phyloP scores from a whole-genome alignment of 257 asterid species.

The Nicotiana benthamiana region DNA sequence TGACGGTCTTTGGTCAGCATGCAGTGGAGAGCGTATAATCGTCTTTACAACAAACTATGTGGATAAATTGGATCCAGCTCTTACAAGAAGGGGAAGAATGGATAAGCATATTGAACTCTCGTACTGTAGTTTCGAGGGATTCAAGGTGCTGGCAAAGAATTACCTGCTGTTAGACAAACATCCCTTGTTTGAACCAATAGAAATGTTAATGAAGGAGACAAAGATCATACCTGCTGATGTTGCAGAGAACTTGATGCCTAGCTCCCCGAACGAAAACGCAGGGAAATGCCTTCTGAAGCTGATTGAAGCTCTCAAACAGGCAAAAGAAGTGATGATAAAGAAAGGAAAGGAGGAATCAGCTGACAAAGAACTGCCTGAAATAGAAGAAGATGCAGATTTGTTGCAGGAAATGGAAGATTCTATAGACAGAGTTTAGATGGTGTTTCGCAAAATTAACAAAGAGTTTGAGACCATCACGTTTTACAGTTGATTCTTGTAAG shows the following conservation, averaged over 20 bases:
- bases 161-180: constrained; percentile 11
- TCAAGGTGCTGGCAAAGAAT: constrained; percentile 20
- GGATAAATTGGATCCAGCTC: constrained; percentile 16
- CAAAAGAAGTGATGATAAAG: not conserved
- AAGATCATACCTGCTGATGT: constrained; percentile 19
- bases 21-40: constrained; percentile 15
- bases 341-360: not conserved
- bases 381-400: not conserved
- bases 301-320: constrained; percentile 10
- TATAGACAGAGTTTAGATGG: not conserved
- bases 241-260: constrained; percentile 20
- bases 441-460: not conserved
- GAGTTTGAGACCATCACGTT: not conserved
- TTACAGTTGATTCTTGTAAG: not conserved
- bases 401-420: not conserved
- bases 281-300: constrained; percentile 11
- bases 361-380: not conserved
- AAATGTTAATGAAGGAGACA: constrained; percentile 9
- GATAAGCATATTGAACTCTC: constrained; percentile 21
- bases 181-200: constrained; percentile 6
- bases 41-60: constrained; percentile 19
- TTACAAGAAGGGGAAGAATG: constrained; percentile 22
- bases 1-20: constrained; percentile 19
- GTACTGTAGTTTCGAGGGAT: constrained; percentile 20
- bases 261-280: constrained; percentile 12